These are phyloP conservation scores for Fragilaria crotonensis DNA, from an alignment of 108 stramenopile species.

Conservation along the genomic window DNA sequence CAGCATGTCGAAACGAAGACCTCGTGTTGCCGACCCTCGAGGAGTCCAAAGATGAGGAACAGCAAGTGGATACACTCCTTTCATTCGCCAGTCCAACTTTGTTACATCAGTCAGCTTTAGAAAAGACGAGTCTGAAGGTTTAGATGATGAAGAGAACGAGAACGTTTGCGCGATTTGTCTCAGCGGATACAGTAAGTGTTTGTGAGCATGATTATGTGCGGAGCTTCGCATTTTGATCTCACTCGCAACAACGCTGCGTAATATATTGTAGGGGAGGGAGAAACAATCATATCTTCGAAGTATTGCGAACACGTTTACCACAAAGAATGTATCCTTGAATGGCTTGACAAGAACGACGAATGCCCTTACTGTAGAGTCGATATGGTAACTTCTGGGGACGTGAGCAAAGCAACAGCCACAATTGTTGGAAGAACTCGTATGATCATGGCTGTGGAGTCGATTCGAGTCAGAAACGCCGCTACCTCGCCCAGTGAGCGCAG, in stretches of 20 bases:
- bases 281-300: slow-evolving; percentile 12
- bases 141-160: neutral
- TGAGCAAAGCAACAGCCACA: neutral
- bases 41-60: too few relatives aligned
- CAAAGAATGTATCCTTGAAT: slow-evolving; percentile 36
- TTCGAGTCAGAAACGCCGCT: neutral
- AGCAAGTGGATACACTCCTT: too few relatives aligned
- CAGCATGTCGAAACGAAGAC: too few relatives aligned
- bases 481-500: neutral
- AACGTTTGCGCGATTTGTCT: slow-evolving; percentile 3
- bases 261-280: neutral
- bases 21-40: too few relatives aligned
- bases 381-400: slow-evolving; percentile 22
- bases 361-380: slow-evolving; percentile 31
- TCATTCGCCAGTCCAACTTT: too few relatives aligned
- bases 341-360: slow-evolving; percentile 24
- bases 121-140: neutral
- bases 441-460: neutral
- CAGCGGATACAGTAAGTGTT: neutral
- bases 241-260: too few relatives aligned
- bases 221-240: too few relatives aligned
- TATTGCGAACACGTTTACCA: slow-evolving; percentile 38
- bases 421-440: neutral
- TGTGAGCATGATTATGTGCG: too few relatives aligned
- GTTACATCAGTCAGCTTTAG: neutral